These are phyloP conservation scores for Penicillium polonicum DNA, from an alignment of 2,329 filamentous ascomycete genomes.

Conservation along the genomic window DNA sequence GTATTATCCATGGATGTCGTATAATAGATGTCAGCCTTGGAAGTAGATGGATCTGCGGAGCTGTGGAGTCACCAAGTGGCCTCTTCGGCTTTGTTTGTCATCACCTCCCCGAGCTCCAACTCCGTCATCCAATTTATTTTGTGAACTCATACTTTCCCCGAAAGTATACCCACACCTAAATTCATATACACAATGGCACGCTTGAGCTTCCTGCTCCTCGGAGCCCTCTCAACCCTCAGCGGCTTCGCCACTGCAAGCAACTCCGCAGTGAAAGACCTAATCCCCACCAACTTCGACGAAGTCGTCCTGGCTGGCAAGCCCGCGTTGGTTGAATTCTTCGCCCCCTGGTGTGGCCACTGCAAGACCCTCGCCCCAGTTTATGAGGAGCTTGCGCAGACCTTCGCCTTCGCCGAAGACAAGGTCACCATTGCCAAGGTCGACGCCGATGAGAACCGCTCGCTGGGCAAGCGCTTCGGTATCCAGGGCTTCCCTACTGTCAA, in stretches of 20 bases:
- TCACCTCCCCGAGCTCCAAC: conserved; percentile 14
- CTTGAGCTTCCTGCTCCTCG: conserved; percentile 47
- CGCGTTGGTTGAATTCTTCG: conserved; percentile 96
- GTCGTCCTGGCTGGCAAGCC: conserved; percentile 89
- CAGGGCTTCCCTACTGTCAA: conserved; percentile 97
- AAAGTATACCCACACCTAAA: background rate
- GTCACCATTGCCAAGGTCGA: conserved; percentile 94
- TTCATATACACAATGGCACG: conserved; percentile 43
- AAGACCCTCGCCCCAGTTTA: conserved; percentile 94
- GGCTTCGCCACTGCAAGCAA: conserved; percentile 64
- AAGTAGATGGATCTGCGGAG: conserved; percentile 16
- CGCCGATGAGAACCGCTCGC: conserved; percentile 79
- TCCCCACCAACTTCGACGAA: conserved; percentile 86
- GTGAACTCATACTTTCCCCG: background rate
- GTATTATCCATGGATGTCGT: background rate
- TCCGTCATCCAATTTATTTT: conserved; percentile 1
- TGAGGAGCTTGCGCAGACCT: conserved; percentile 78
- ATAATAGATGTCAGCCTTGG: background rate
- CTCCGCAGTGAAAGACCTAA: conserved; percentile 85
- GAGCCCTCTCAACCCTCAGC: conserved; percentile 47
- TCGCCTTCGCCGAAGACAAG: conserved; percentile 70
- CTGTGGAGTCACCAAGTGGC: conserved; percentile 33
- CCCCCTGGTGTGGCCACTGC: conserved; percentile 99
- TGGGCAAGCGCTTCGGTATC: conserved; percentile 83
- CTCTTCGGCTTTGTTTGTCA: conserved; percentile 32